phyloP scores from a whole-genome alignment of 2,329 filamentous ascomycete genomes.

The Pezicula radicicola region DNA sequence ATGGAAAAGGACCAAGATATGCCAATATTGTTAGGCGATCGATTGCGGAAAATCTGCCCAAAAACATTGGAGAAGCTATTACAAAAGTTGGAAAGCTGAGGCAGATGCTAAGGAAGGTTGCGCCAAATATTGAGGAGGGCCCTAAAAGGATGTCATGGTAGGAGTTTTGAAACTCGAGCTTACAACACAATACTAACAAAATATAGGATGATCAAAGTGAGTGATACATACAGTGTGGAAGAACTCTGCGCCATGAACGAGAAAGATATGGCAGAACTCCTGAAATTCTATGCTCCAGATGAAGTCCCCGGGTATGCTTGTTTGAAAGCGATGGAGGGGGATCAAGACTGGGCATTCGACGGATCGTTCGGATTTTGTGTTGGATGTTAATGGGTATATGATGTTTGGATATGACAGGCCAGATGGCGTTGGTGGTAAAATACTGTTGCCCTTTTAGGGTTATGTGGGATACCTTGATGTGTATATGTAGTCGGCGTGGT shows the following conservation, averaged over 20 bases:
- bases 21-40: conserved; percentile 81
- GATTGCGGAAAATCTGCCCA: conserved; percentile 74
- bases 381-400: conserved; percentile 19
- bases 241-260: conserved; percentile 81
- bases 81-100: conserved; percentile 78
- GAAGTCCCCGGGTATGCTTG: conserved; percentile 54
- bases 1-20: conserved; percentile 89
- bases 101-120: conserved; percentile 73
- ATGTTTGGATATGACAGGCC: not conserved
- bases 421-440: not conserved
- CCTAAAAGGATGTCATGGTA: conserved; percentile 89
- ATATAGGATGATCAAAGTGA: conserved; percentile 83
- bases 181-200: conserved; percentile 26
- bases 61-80: conserved; percentile 81
- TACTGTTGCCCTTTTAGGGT: not conserved
- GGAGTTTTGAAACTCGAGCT: conserved; percentile 24
- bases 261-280: conserved; percentile 78
- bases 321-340: conserved; percentile 49
- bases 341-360: conserved; percentile 23
- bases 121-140: conserved; percentile 69
- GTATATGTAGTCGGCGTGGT: no score
- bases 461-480: no score
- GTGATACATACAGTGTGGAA: conserved; percentile 80
- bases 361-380: conserved; percentile 30
- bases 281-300: conserved; percentile 65